Evolutionary conservation across 805 yeast species (phyloP).

Genomic region (Suhomyces vadensis): DNA sequence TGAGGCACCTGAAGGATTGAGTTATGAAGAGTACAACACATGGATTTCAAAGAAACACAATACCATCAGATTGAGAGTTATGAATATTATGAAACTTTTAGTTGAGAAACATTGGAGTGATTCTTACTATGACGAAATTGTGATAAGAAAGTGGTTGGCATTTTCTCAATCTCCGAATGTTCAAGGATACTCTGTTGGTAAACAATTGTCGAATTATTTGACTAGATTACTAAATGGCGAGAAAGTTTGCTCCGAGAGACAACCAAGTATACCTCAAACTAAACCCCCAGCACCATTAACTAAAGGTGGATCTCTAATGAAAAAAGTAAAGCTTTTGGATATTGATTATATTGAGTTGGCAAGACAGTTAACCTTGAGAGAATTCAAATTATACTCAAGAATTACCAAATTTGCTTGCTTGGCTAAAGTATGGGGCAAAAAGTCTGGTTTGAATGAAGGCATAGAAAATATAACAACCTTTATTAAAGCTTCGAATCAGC

Average conservation of each 20-base stretch:
- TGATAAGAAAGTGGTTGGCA: constrained; percentile 35
- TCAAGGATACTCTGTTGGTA: constrained; percentile 29
- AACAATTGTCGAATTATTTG: constrained; percentile 26
- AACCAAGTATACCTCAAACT: constrained; percentile 27
- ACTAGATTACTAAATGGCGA: constrained; percentile 32
- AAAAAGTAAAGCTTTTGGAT: constrained; percentile 55
- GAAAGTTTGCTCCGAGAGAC: constrained; percentile 25
- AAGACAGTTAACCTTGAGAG: constrained; percentile 78
- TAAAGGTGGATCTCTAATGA: constrained; percentile 29
- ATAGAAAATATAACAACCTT: constrained; percentile 53
- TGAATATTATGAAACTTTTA: constrained; percentile 65
- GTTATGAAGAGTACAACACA: constrained; percentile 73
- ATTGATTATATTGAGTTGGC: constrained; percentile 78
- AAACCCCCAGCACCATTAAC: constrained; percentile 45
- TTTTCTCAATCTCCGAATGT: constrained; percentile 26
- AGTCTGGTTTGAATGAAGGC: constrained; percentile 53
- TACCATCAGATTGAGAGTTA: constrained; percentile 65
- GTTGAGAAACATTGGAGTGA: constrained; percentile 71
- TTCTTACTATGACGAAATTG: constrained; percentile 51
- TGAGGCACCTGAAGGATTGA: constrained; percentile 84
- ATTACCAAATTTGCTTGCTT: constrained; percentile 74
- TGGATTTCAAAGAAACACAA: constrained; percentile 74
- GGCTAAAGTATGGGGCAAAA: constrained; percentile 73
- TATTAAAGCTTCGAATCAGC: constrained; percentile 71
- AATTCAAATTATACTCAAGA: constrained; percentile 64